These are phyloP conservation scores for Diaporthe velutina DNA, from an alignment of 2,329 filamentous ascomycete genomes.

Conservation along the genomic window DNA sequence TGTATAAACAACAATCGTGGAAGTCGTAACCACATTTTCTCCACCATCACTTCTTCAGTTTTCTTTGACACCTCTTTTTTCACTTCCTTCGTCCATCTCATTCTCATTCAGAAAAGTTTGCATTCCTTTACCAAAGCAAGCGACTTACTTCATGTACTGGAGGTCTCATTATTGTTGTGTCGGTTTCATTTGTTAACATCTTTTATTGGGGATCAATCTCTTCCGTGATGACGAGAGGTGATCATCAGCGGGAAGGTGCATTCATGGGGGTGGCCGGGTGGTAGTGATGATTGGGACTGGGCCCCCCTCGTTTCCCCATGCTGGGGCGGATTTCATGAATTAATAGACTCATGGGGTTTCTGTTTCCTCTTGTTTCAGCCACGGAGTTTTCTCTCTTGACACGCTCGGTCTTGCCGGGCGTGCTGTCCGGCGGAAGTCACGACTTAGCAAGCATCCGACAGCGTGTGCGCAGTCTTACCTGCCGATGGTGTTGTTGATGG, in stretches of 20 bases:
- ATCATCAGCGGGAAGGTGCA: constrained; percentile 8
- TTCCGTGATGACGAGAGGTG: neutral
- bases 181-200: constrained; percentile 21
- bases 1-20: constrained; percentile 40
- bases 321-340: constrained; percentile 14
- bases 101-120: constrained; percentile 17
- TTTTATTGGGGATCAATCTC: constrained; percentile 10
- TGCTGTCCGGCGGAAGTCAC: neutral
- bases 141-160: constrained; percentile 25
- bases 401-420: neutral
- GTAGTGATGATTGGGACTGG: neutral
- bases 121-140: constrained; percentile 27
- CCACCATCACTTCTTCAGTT: constrained; percentile 21
- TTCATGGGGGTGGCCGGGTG: neutral
- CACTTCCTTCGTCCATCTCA: neutral
- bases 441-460: neutral
- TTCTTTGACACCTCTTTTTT: constrained; percentile 1
- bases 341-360: constrained; percentile 23
- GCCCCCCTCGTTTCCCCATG: neutral
- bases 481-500: neutral
- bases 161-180: constrained; percentile 8
- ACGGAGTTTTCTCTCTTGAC: neutral
- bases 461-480: neutral
- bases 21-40: constrained; percentile 36
- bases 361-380: constrained; percentile 19